Percentiles rank a stretch among this genome's conserved stretches.
phyloP scores from a whole-genome alignment of 805 yeast species.

The Saccharomycopsis javanensis region DNA sequence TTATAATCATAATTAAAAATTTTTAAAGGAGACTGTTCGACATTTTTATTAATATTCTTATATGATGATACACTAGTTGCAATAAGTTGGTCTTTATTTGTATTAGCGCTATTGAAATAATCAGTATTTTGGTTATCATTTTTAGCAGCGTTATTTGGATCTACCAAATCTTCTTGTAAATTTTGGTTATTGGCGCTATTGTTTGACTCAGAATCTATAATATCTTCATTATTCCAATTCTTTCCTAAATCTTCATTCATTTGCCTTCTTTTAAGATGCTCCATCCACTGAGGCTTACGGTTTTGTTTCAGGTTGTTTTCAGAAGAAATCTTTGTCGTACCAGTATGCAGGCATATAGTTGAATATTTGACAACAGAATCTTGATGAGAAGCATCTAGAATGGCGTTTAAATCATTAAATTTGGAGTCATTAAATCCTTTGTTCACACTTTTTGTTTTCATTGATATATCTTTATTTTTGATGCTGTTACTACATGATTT shows the following conservation, averaged over 20 bases:
- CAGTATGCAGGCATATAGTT: not conserved
- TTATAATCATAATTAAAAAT: slow-evolving; percentile 16
- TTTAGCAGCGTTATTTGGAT: not conserved
- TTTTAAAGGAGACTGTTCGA: slow-evolving; percentile 19
- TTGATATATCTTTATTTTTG: not conserved
- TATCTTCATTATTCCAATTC: not conserved
- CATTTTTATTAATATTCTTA: slow-evolving; percentile 2
- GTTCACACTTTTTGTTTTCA: not conserved
- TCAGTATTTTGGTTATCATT: not conserved
- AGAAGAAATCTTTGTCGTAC: slow-evolving; percentile 8
- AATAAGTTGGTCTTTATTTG: not conserved
- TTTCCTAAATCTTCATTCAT: not conserved
- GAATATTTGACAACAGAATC: slow-evolving; percentile 5
- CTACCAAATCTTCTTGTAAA: not conserved
- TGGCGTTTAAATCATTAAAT: slow-evolving; percentile 17
- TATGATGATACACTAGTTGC: not conserved
- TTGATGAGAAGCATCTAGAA: slow-evolving; percentile 6
- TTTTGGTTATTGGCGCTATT: not conserved
- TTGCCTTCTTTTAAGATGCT: slow-evolving; percentile 7
- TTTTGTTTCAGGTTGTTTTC: slow-evolving; percentile 6
- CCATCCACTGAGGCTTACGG: slow-evolving; percentile 15
- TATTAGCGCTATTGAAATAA: slow-evolving; percentile 11
- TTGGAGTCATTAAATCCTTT: slow-evolving; percentile 6
- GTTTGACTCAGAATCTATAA: not conserved
- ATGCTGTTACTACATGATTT: not conserved